These are phyloP conservation scores for Sugiyamaella pinicola DNA, from an alignment of 1,139 yeast genomes.

Conservation along the genomic window DNA sequence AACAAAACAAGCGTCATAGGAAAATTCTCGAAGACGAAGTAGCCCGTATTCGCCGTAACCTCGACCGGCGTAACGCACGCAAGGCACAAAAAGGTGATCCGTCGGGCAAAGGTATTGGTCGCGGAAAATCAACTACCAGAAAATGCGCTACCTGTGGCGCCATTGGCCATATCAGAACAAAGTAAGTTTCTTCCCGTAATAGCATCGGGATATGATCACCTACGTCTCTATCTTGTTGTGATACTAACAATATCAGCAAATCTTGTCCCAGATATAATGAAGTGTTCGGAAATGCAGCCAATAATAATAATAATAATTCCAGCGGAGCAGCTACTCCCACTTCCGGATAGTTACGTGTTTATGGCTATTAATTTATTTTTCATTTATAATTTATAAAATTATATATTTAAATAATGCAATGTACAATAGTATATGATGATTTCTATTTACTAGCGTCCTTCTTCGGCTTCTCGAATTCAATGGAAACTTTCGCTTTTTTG, in stretches of 20 bases:
- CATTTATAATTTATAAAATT: slow-evolving; percentile 1
- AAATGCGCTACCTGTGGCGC: slow-evolving; percentile 96
- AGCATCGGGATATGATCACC: no score
- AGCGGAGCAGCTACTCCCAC: slow-evolving; percentile 15
- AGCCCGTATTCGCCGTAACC: slow-evolving; percentile 79
- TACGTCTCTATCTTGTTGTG: neutral
- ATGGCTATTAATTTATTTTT: slow-evolving; percentile 1
- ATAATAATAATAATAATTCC: neutral
- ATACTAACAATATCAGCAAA: slow-evolving; percentile 43
- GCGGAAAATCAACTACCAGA: slow-evolving; percentile 70
- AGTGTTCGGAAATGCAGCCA: slow-evolving; percentile 18
- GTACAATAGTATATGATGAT: neutral
- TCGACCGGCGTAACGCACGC: slow-evolving; percentile 61
- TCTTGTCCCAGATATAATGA: slow-evolving; percentile 82
- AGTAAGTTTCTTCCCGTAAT: slow-evolving; percentile 43
- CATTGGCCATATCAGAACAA: slow-evolving; percentile 90
- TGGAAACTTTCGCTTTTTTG: slow-evolving; percentile 37
- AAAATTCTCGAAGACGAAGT: slow-evolving; percentile 81
- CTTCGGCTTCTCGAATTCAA: slow-evolving; percentile 25
- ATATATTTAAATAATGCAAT: slow-evolving; percentile 7
- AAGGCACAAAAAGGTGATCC: slow-evolving; percentile 49
- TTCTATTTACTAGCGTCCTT: slow-evolving; percentile 6
- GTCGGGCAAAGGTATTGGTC: slow-evolving; percentile 36
- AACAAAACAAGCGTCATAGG: slow-evolving; percentile 74
- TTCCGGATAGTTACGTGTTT: slow-evolving; percentile 6